phyloP scores from a whole-genome alignment of 2,329 filamentous ascomycete genomes.

The Ophiocordyceps camponoti-leonardi region DNA sequence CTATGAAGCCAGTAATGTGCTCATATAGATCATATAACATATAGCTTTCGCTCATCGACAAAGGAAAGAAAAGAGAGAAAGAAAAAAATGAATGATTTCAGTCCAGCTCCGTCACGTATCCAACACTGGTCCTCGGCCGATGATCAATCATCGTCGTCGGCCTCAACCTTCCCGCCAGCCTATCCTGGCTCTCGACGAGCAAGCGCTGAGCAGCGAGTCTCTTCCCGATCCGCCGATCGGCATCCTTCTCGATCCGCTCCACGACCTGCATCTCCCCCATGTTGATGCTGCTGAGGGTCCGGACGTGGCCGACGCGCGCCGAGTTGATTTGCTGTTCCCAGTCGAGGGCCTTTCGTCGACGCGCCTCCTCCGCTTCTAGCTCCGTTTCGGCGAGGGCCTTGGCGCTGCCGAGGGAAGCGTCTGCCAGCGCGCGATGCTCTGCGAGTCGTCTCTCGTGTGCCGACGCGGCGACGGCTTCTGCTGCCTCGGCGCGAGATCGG shows the following conservation, averaged over 20 bases:
- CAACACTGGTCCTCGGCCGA: slow-evolving; percentile 29
- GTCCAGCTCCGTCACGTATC: slow-evolving; percentile 36
- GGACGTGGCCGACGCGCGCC: slow-evolving; percentile 29
- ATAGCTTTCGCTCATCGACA: too few relatives aligned
- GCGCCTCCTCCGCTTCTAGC: slow-evolving; percentile 24
- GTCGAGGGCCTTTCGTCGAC: slow-evolving; percentile 25
- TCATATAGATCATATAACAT: too few relatives aligned
- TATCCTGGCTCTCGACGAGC: slow-evolving; percentile 29
- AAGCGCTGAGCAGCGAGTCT: slow-evolving; percentile 33
- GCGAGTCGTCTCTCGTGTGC: slow-evolving; percentile 18
- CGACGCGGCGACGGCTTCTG: slow-evolving; percentile 21
- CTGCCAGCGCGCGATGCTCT: slow-evolving; percentile 29
- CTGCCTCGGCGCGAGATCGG: slow-evolving; percentile 25
- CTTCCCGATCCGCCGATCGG: slow-evolving; percentile 25
- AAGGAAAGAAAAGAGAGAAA: too few relatives aligned
- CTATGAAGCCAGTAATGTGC: too few relatives aligned
- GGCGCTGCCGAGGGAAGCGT: slow-evolving; percentile 25
- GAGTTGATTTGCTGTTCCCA: slow-evolving; percentile 29
- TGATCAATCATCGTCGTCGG: slow-evolving; percentile 11
- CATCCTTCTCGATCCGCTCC: slow-evolving; percentile 27
- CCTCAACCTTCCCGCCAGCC: slow-evolving; percentile 24
- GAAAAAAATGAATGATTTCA: slow-evolving; percentile 5
- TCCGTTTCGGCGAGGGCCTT: slow-evolving; percentile 28
- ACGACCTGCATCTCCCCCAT: slow-evolving; percentile 33
- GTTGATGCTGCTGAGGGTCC: slow-evolving; percentile 29